Conservation (phyloP, 768 basidiomycete species). For the Trametes cinnabarina region DNA sequence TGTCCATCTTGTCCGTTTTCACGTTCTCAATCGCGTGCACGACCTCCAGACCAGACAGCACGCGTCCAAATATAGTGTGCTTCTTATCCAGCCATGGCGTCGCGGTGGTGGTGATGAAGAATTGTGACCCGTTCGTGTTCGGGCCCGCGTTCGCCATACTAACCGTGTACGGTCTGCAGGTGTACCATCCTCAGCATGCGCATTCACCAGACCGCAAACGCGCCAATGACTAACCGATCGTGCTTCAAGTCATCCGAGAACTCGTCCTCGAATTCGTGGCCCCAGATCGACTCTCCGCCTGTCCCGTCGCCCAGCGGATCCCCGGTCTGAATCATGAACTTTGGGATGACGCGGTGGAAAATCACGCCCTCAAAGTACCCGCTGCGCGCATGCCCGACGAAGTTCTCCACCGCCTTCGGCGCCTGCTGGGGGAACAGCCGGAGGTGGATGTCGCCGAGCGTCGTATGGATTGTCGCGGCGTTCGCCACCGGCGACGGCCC, state of each 20-base stretch:
- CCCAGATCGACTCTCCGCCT: slow-evolving; percentile 90
- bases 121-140: slow-evolving; percentile 91
- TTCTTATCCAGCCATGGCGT: slow-evolving; percentile 93
- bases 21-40: slow-evolving; percentile 91
- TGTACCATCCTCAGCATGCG: not conserved
- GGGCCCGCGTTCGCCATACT: slow-evolving; percentile 96
- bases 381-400: slow-evolving; percentile 86
- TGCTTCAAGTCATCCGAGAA: slow-evolving; percentile 87
- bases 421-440: slow-evolving; percentile 88
- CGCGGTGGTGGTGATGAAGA: slow-evolving; percentile 95
- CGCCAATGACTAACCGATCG: slow-evolving; percentile 59
- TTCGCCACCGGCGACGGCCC: slow-evolving; percentile 74
- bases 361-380: slow-evolving; percentile 91
- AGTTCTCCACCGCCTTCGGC: slow-evolving; percentile 97
- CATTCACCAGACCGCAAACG: not conserved
- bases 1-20: slow-evolving; percentile 79
- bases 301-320: slow-evolving; percentile 95
- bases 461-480: slow-evolving; percentile 90
- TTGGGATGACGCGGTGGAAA: slow-evolving; percentile 97
- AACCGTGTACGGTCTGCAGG: slow-evolving; percentile 81
- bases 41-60: slow-evolving; percentile 83
- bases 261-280: slow-evolving; percentile 88
- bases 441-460: slow-evolving; percentile 89
- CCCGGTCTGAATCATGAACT: slow-evolving; percentile 98
- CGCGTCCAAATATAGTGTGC: slow-evolving; percentile 91